Base-by-base conservation (phyloP, 2,329 filamentous ascomycete species). In the Botrytis hyacinthi region DNA sequence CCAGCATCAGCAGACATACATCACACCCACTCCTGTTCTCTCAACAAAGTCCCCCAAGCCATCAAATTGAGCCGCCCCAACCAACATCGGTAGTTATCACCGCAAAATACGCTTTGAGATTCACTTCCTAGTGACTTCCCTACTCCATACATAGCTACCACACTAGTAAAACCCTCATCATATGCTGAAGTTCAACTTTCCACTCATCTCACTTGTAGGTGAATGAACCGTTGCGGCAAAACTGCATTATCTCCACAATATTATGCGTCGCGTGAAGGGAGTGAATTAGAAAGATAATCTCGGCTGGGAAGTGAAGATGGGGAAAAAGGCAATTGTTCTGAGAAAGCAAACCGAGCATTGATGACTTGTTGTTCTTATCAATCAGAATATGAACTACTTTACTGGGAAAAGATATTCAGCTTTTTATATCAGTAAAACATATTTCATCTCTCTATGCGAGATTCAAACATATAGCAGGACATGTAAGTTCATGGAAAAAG, bases 391-490 rank as follows among this genome's bases (percentile, higher is more conserved):
- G 6, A 32, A n/a, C 10, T 54, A n/a, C 48, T 6, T 6, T 7
- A 16, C 26, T n/a, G 0, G 48, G 26, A 54, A n/a, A 51, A 7
- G 26, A n/a, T 16, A n/a, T n/a, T 54, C 26, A 16, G 7, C 10
- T 7, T 54, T n/a, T 14, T 16, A 7, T 0, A 54, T 54, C 5
- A 54, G 12, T 1, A 54, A 5, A 54, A 4, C 26, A n/a, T 0
- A 3, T 16, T 54, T 54, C 1, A 61, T 26, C 5, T 61, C 20
- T 37, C 20, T 16, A 61, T 37, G 4, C 4, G 12, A 35, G 22
- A 16, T 12, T 26, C 0, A 0, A 16, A n/a, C 12, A 61, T 0
- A 16, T n/a, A n/a, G 3, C 0, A 18, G 5, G 12, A n/a, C 0
- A n/a, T 2, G 14, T 18, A 40, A 40, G 35, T n/a, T n/a, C 0